Percentiles rank a stretch among this genome's conserved stretches.
Evolutionary conservation across 345 rosid species (phyloP).

Genomic region (Citrus glauca): DNA sequence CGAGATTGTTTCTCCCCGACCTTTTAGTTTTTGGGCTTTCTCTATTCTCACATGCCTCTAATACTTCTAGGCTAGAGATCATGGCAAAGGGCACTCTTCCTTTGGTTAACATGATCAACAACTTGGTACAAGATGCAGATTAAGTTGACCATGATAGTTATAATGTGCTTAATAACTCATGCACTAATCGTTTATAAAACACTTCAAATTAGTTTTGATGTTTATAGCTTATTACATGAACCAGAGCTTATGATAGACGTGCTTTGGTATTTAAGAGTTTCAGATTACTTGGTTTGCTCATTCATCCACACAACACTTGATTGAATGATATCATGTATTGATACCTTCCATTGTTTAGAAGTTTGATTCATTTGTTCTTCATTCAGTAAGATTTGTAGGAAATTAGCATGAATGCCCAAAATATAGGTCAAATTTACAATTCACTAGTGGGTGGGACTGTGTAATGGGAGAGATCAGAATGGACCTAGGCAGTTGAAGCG

Average conservation of each 20-base stretch:
- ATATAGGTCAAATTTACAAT: not conserved
- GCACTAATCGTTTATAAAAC: not conserved
- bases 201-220: not conserved
- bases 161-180: conserved; percentile 1
- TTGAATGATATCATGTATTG: not conserved
- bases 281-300: not conserved
- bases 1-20: conserved; percentile 83
- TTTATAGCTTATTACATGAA: not conserved
- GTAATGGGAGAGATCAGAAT: not conserved
- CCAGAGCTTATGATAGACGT: not conserved
- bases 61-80: conserved; percentile 87
- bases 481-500: not conserved
- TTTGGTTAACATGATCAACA: conserved; percentile 79
- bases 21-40: conserved; percentile 79
- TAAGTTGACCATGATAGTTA: conserved; percentile 26
- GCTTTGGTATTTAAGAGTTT: not conserved
- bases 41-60: conserved; percentile 77
- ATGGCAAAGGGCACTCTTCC: conserved; percentile 94
- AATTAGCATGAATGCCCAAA: not conserved
- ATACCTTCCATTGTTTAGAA: not conserved
- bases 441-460: not conserved
- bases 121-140: conserved; percentile 71
- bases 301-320: not conserved
- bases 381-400: not conserved
- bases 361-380: not conserved